Base-by-base conservation (phyloP, 148 eudicot species). In the Amaranthus palmeri region DNA sequence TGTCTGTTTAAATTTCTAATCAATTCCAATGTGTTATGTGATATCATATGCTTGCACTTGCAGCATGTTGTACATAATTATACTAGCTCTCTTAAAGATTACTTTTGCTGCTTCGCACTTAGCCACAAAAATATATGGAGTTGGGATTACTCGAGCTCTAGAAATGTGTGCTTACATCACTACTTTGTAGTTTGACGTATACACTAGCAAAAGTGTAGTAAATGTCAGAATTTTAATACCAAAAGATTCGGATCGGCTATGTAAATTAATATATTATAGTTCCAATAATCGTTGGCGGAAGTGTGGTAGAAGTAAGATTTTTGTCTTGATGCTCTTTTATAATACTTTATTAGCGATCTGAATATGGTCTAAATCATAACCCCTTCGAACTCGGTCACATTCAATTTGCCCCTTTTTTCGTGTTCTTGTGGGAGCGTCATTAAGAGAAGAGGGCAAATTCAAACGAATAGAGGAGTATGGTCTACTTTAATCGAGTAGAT, bases 31-130 rank as follows among this genome's bases (percentile, higher is more conserved):
- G 69, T 48, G 59, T 25, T 56, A 43, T 69, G 57, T 79, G 81
- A 74, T 65, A 54, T 74, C 65, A 74, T 18, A 47, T 74, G 58
- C 81, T 79, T 79, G 41, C 46, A 52, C 70, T 79, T 79, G 77
- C 64, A 74, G 81, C 71, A 56, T 69, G 64, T 62, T 74, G 58
- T 25, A 36, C 65, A 45, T 63, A 45, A 53, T 69, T 53, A 54
- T 52, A 55, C 69, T 49, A 49, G 69, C 60, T 74, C 74, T 53
- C 78, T 74, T 74, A 56, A 79, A 74, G 81, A 64, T 74, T 54
- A 69, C 81, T 74, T 70, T 70, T 69, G 9, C 70, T 73, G 55
- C 13, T 58, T 67, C 65, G 50, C 72, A 54, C 71, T 17, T 51
- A 7, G n/a, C 56, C 67, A 15, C 8, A 73, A 5, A 43, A 42